Base-by-base conservation (phyloP, 495 filamentous ascomycete species). In the Monascus purpureus region DNA sequence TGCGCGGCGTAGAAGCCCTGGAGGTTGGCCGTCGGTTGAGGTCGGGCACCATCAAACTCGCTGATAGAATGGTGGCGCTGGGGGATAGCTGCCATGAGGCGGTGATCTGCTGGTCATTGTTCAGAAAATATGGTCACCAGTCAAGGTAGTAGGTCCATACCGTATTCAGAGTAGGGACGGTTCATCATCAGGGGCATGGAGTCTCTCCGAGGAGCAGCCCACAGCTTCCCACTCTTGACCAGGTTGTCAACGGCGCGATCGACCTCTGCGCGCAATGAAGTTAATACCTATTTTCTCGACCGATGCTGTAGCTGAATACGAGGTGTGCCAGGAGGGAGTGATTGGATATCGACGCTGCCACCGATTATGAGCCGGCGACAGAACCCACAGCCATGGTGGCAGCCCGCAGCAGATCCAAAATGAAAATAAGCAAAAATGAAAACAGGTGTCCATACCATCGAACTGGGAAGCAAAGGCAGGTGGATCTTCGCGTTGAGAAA, bases 171-270 rank as follows among this genome's bases (percentile, higher is more conserved):
- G 52, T 68, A 78, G 24, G 59, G 61, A 50, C 79, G 71, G 39
- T 70, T 61, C 43, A 67, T 69, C 61, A 76, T 72, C 57, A 76
- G 55, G 38, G 80, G 80, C 65, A 82, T 73, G 30, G 81, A 94
- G 49, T 95, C 87, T 67, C 90, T 77, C 52, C 90, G 80, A 40
- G 70, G 73, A 40, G 73, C 67, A 49, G 63, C 67, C 61, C 86
- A 93, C 61, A 87, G 75, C 66, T 95, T 95, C 17, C 87, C 86
- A 55, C 83, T 94, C 68, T 94, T 93, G 45, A 82, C 68, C 32
- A 97, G 72, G 54, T 97, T 97, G 47, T 97, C 90, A 47, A 87
- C 68, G 41, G 90, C 90, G 42, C 90, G 79, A 33, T 96, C 88
- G 47, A 97, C 82, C 78, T 97, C 90, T 95, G 46, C n/a, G 42